Evolutionary conservation across 1,284 basidiomycete species (phyloP).

Genomic region (Tremellales sp.): DNA sequence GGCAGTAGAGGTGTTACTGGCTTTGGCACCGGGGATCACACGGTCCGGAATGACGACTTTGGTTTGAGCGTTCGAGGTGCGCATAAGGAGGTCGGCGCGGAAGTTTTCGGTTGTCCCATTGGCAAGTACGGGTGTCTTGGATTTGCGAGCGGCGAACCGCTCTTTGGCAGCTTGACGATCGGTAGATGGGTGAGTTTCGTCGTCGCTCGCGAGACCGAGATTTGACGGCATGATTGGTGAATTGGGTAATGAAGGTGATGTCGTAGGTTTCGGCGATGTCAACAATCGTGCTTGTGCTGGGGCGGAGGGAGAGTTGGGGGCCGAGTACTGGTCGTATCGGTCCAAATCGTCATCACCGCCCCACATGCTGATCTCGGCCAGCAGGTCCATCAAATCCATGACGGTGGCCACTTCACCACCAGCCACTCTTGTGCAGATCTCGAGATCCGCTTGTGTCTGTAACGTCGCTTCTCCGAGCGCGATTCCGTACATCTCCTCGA

Average conservation of each 20-base stretch:
- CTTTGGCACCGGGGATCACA: slow-evolving; percentile 18
- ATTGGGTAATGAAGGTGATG: too few relatives aligned
- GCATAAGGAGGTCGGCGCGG: background rate
- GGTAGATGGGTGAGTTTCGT: too few relatives aligned
- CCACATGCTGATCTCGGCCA: slow-evolving; percentile 37
- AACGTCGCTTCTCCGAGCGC: slow-evolving; percentile 6
- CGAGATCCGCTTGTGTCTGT: slow-evolving; percentile 22
- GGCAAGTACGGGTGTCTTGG: background rate
- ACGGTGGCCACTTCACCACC: slow-evolving; percentile 34
- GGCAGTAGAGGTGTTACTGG: slow-evolving; percentile 9
- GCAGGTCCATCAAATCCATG: slow-evolving; percentile 42
- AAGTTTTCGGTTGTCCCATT: background rate
- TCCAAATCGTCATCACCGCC: slow-evolving; percentile 27
- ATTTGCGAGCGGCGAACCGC: background rate
- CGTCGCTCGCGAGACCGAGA: too few relatives aligned
- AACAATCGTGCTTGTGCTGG: background rate
- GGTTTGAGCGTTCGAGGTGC: background rate
- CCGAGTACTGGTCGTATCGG: slow-evolving; percentile 6
- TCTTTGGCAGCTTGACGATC: background rate
- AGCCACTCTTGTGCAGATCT: slow-evolving; percentile 29
- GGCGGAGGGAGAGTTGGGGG: background rate
- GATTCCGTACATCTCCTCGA: slow-evolving; percentile 36
- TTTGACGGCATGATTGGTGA: background rate
- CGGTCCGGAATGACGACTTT: slow-evolving; percentile 2
- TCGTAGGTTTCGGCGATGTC: background rate